These are phyloP conservation scores for Suillus plorans DNA, from an alignment of 768 basidiomycete genomes.

Conservation along the genomic window DNA sequence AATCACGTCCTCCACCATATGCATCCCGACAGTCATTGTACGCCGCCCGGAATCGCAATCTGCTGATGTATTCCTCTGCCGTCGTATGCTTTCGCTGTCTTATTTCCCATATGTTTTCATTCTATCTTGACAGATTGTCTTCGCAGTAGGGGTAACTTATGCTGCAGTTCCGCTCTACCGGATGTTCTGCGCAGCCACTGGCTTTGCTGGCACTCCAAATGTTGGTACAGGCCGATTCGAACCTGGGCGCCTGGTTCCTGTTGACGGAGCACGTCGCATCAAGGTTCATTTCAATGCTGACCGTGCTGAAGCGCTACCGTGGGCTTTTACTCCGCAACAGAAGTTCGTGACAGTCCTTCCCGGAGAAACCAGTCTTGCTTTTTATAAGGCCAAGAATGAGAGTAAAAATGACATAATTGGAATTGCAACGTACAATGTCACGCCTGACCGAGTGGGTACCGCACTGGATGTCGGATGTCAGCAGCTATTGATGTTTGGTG, in stretches of 20 bases:
- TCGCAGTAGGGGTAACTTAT: constrained; percentile 85
- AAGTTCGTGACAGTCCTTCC: constrained; percentile 88
- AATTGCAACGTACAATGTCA: constrained; percentile 98
- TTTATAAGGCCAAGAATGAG: constrained; percentile 90
- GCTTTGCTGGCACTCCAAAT: constrained; percentile 93
- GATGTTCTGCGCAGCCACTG: constrained; percentile 97
- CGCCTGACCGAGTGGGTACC: constrained; percentile 83
- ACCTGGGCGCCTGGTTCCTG: constrained; percentile 79
- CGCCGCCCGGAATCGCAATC: constrained; percentile 62
- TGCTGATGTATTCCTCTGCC: constrained; percentile 84
- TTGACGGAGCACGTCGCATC: constrained; percentile 69
- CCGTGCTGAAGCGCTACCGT: constrained; percentile 83
- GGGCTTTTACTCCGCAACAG: constrained; percentile 91
- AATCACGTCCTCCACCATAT: constrained; percentile 19
- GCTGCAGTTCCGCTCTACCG: constrained; percentile 97
- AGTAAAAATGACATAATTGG: constrained; percentile 90
- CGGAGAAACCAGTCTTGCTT: constrained; percentile 94
- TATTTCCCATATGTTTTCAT: not conserved
- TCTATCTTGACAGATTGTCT: constrained; percentile 56
- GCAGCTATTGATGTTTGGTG: not conserved
- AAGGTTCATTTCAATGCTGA: constrained; percentile 97
- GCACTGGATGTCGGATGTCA: not conserved
- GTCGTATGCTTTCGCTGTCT: constrained; percentile 50
- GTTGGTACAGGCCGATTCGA: constrained; percentile 84
- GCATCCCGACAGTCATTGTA: constrained; percentile 42